Evolutionary conservation across 805 yeast species (phyloP), one percentile per base, ranked within the genome.

Genomic region (Myxozyma geophila): DNA sequence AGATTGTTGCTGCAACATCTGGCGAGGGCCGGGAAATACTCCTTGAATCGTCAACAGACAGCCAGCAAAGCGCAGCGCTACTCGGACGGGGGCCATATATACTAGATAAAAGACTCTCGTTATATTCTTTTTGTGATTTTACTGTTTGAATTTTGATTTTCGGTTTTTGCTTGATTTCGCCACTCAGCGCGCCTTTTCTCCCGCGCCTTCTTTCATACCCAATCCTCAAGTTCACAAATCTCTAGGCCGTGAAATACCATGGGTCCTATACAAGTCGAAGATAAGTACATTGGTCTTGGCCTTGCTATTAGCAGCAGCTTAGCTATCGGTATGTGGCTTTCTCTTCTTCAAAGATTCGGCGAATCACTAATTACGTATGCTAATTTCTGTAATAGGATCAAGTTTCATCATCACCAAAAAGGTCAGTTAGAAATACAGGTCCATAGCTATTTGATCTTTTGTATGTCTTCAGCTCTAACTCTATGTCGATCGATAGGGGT

Each of bases 261-360:
- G 62, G 54, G 69, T 28, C 59, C 65, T 7, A 41, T 62, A 10
- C 57, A 57, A 48, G 75, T 88, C 73, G 96, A 90, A 71, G 96
- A 91, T 67, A 91, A 92, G 75, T 91, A 89, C 74, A 88, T 91
- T 65, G 97, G 97, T 21, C 83, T 91, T 64, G 92, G 91, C 13
- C 82, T 91, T 70, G 97, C 97, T 60, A 86, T 91, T 76, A 83
- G 91, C 67, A 87, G 93, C 54, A 90, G 96, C 21, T 78, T 91
- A 71, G 97, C 97, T 40, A 91, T 91, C 64, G 97, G 97, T 23
- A 86, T 92, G 9, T 89, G 95, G 1, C 6, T 23, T 19, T 36
- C 19, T 21, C 10, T 53, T 5, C 21, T 19, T 40, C 19, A 13
- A 6, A 13, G 13, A 17, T 43, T 15, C 15, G 12, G 7, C 4